Percentiles rank a stretch among this genome's conserved stretches.
Evolutionary conservation across 306 rosid genomes (phyloP).

Genomic region (Casuarina glauca): DNA sequence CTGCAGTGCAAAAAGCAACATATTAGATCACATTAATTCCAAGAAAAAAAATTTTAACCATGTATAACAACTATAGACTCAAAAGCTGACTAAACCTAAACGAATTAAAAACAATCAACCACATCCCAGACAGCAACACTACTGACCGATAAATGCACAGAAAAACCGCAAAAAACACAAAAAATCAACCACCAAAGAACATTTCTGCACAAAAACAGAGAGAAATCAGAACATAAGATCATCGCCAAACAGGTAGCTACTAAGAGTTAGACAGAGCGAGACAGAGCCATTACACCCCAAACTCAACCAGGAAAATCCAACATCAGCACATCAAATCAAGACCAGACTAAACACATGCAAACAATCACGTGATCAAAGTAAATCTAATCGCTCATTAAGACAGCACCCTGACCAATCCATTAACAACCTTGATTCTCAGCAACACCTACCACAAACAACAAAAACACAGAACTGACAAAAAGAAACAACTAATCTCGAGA

Average conservation of each 20-base stretch:
- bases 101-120: background rate
- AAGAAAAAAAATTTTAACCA: accelerated
- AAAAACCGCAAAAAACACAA: background rate
- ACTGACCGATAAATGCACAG: too few species aligned
- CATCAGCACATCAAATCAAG: background rate
- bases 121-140: background rate
- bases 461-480: background rate
- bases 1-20: constrained; percentile 14
- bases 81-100: background rate
- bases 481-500: background rate
- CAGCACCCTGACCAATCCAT: background rate
- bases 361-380: background rate
- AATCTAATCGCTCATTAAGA: background rate
- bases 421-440: background rate
- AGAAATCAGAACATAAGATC: background rate
- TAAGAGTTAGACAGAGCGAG: background rate
- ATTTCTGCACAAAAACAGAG: background rate
- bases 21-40: background rate
- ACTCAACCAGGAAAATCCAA: background rate
- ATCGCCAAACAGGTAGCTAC: background rate
- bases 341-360: too few species aligned
- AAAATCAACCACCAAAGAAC: background rate
- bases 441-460: background rate
- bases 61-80: background rate
- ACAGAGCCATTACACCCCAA: background rate